Conservation (phyloP, 805 yeast species). For the Sungouiozyma ichnusensis region DNA sequence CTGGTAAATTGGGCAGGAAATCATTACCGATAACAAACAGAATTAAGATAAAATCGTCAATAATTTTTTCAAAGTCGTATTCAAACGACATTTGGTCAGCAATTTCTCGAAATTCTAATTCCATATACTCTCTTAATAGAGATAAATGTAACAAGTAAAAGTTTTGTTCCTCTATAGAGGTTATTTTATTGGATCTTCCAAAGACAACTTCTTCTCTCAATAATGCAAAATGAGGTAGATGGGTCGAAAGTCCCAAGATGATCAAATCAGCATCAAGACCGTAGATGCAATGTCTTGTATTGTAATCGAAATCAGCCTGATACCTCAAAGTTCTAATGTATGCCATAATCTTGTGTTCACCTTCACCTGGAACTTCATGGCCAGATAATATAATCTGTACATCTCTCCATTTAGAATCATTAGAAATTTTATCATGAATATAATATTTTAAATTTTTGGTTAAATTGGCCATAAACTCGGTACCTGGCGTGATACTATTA, state of each 20-base stretch:
- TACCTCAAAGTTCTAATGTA: constrained; percentile 71
- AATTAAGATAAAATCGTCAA: constrained; percentile 87
- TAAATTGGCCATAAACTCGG: constrained; percentile 88
- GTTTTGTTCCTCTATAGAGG: constrained; percentile 61
- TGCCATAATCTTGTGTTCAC: constrained; percentile 96
- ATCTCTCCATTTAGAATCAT: constrained; percentile 78
- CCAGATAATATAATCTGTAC: constrained; percentile 74
- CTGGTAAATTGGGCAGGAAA: constrained; percentile 94
- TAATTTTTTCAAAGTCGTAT: constrained; percentile 75
- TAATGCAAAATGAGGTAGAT: constrained; percentile 91
- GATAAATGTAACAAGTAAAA: constrained; percentile 79
- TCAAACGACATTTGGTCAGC: constrained; percentile 50
- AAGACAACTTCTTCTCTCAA: constrained; percentile 92
- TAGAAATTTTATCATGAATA: constrained; percentile 76
- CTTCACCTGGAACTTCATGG: constrained; percentile 97
- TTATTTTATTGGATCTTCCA: constrained; percentile 39
- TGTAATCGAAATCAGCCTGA: constrained; percentile 62
- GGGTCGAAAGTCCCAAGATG: constrained; percentile 83
- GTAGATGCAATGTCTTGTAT: constrained; percentile 85
- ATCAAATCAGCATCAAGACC: constrained; percentile 95
- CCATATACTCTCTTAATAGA: constrained; percentile 80
- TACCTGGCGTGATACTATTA: constrained; percentile 92
- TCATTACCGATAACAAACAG: constrained; percentile 96
- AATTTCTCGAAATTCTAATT: constrained; percentile 70
- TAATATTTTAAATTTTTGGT: constrained; percentile 76